Base-by-base conservation (phyloP, 306 rosid species). In the Trifolium repens region DNA sequence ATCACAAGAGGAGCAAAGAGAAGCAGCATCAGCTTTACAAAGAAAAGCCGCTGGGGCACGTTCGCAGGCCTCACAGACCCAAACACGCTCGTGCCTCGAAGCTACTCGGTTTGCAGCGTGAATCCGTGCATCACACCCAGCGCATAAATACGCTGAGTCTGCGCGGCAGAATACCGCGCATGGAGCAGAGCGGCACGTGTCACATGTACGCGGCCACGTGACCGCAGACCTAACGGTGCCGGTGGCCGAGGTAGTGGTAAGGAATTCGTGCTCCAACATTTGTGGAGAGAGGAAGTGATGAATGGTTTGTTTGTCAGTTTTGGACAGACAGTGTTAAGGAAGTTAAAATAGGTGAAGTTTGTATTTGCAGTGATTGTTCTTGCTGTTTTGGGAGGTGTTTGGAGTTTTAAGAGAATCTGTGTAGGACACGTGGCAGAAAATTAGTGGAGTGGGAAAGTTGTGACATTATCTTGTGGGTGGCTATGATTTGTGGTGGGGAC, bases 1-100 rank as follows among this genome's bases (percentile, higher is more conserved):
- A 49, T 94, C 98, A 76, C 98, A 94, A 12, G 91, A 30, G 9
- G 87, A 15, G 68, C 98, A 94, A 14, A 94, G 98, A 0, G 98
- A 94, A 0, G 98, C 98, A 0, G 96, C 93, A 52, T 94, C 98
- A 0, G 98, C 98, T 67, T 91, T 94, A 84, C 98, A 94, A 9
- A 94, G 75, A 22, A 91, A 85, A 2, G 91, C 92, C 0, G 98
- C 97, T 1, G 97, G 97, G 0, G 91, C 90, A 0, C 91, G 87
- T 76, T 94, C 98, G 74, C 98, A 94, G 0, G 96, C 93, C 80
- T 91, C 96, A 24, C 98, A 94, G 9, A 93, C 91, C 90, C 86
- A 75, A 9, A 93, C 98, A 2, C 98, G 94, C 81, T 90, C 98
- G 52, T 93, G 98, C 55, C 94, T 84, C 2, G 87, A 85, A 0